Conservation (phyloP, 2,329 filamentous ascomycete genomes). For the Dichotomopilus funicola region DNA sequence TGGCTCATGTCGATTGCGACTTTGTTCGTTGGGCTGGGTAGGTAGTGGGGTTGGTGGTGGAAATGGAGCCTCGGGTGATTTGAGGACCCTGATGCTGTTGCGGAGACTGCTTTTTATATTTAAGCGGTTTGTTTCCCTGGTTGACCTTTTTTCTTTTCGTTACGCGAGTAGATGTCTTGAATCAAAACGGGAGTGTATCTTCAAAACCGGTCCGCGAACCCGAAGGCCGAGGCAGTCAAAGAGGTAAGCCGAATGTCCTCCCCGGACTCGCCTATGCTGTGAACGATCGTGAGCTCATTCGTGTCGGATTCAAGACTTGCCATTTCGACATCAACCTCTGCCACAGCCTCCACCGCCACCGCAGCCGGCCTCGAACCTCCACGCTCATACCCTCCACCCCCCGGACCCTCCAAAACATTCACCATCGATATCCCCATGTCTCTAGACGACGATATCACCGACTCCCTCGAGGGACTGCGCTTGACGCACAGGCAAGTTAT, state of each 20-base stretch:
- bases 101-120: not conserved
- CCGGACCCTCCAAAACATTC: conserved; percentile 44
- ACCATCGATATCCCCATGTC: conserved; percentile 47
- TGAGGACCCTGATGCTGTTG: not conserved
- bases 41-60: too few relatives aligned
- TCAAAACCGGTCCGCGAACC: conserved; percentile 44
- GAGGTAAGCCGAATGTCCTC: conserved; percentile 31
- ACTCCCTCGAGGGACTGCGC: conserved; percentile 38
- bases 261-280: not conserved
- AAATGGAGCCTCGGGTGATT: not conserved
- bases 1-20: too few relatives aligned
- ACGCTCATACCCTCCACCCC: conserved; percentile 24
- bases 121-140: not conserved
- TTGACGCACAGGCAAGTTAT: conserved; percentile 38
- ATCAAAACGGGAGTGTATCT: conserved; percentile 48
- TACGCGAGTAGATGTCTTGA: conserved; percentile 39
- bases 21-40: too few relatives aligned
- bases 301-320: not conserved
- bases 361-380: not conserved
- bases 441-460: conserved; percentile 32
- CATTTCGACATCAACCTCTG: not conserved
- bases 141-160: not conserved
- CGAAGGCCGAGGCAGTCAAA: conserved; percentile 39
- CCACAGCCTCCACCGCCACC: not conserved
- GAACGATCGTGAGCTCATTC: not conserved